Evolutionary conservation across 2,329 filamentous ascomycete species (phyloP), one percentile per base, ranked within the genome.

Genomic region (Helotiales sp.): DNA sequence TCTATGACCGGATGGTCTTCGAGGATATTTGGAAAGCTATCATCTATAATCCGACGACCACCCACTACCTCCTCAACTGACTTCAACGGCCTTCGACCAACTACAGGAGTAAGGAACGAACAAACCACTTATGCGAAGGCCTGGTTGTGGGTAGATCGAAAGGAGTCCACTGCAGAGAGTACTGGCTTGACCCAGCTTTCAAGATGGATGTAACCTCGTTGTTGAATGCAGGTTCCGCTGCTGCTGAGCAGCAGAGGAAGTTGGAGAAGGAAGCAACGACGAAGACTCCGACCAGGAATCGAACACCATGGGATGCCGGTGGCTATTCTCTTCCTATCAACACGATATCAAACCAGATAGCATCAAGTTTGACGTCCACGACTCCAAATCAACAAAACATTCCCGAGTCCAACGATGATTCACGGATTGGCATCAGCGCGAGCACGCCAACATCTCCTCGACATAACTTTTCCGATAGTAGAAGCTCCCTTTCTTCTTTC

Each of bases 301-400:
- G 70, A 49, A 72, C 68, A 9, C 70, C 70, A 40, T 72, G 71
- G 70, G 70, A 73, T 58, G 70, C 70, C 19, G 70, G 68, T 53
- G 71, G 71, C 40, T 73, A 73, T 64, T 67, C 71, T 58, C 58
- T 73, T 42, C 71, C 70, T 7, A 64, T 72, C 30, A 68, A 69
- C 48, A 66, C 62, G 24, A 40, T 63, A 29, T 59, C 59, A 19
- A 63, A 48, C 38, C 42, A 53, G 42, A 53, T 46, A 24, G 27
- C 40, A 46, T n/a, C 46, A 17, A 49, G 7, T 9, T 24, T 24
- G 25, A 17, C 38, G 17, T 30, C 46, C 27, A 58, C 55, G 17
- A 60, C 63, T 25, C 46, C 64, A 29, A 54, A 52, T 51, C 46
- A 55, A 29, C 57, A 60, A 24, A 50, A 57, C n/a, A 55, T 49